Evolutionary conservation across 352 stramenopile species (phyloP).

Genomic region (Globisporangium nagaii): DNA sequence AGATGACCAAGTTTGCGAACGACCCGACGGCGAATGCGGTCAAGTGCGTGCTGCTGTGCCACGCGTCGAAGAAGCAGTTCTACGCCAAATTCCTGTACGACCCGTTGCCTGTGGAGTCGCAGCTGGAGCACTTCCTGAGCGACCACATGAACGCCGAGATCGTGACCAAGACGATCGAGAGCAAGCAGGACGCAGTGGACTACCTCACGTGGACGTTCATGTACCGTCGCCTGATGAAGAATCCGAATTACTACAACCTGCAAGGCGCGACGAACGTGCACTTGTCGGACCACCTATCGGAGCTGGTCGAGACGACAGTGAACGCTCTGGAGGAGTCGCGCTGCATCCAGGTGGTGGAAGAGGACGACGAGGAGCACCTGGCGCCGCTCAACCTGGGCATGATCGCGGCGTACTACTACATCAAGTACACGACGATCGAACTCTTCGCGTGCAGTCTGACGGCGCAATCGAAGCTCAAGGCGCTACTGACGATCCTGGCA

Average conservation of each 20-base stretch:
- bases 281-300: conserved; percentile 97
- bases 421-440: conserved; percentile 99
- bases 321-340: conserved; percentile 95
- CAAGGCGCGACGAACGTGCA: conserved; percentile 88
- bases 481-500: conserved; percentile 96
- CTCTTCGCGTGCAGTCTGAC: conserved; percentile 97
- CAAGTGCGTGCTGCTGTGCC: conserved; percentile 96
- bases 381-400: conserved; percentile 98
- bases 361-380: conserved; percentile 89
- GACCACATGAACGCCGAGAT: conserved; percentile 99
- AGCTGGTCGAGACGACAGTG: conserved; percentile 97
- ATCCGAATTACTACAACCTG: conserved; percentile 99
- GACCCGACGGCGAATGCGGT: conserved; percentile 56
- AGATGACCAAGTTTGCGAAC: conserved; percentile 94
- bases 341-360: conserved; percentile 95
- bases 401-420: conserved; percentile 99
- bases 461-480: conserved; percentile 95
- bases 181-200: conserved; percentile 98
- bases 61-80: conserved; percentile 97
- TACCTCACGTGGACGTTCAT: conserved; percentile 99
- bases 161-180: conserved; percentile 97
- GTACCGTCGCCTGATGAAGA: conserved; percentile 98
- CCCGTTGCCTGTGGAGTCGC: conserved; percentile 97
- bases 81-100: conserved; percentile 99
- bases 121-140: conserved; percentile 97